Percentiles rank a stretch among this genome's conserved stretches.
Evolutionary conservation across 352 stramenopile species (phyloP).

Genomic region (Blastocystis sp.): DNA sequence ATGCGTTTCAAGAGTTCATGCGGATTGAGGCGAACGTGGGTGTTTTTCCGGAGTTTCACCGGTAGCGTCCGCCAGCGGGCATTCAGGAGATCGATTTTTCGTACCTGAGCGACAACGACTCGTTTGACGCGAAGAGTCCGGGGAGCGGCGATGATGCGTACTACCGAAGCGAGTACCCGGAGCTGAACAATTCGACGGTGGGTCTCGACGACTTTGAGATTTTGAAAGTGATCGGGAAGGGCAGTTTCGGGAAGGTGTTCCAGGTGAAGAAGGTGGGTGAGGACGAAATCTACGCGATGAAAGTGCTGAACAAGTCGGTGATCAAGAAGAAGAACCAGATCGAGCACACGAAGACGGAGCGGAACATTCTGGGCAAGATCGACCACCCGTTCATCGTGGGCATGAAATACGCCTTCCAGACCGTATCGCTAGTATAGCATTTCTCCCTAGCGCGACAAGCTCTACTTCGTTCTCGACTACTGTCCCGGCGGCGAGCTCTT

Average conservation of each 20-base stretch:
- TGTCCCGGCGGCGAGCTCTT: slow-evolving; percentile 87
- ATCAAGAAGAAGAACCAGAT: slow-evolving; percentile 97
- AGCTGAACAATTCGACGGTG: slow-evolving; percentile 65
- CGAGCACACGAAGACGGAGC: slow-evolving; percentile 94
- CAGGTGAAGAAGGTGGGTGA: slow-evolving; percentile 79
- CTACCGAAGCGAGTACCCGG: slow-evolving; percentile 27
- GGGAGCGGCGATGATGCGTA: slow-evolving; percentile 26
- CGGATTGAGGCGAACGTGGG: slow-evolving; percentile 27
- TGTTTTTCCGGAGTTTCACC: not conserved
- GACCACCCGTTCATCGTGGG: slow-evolving; percentile 68
- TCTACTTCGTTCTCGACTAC: slow-evolving; percentile 96
- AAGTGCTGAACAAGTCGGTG: slow-evolving; percentile 94
- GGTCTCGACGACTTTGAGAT: slow-evolving; percentile 82
- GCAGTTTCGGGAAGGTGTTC: slow-evolving; percentile 70
- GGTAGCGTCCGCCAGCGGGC: slow-evolving; percentile 9
- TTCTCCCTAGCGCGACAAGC: slow-evolving; percentile 67
- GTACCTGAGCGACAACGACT: slow-evolving; percentile 39
- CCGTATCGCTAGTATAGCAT: slow-evolving; percentile 56
- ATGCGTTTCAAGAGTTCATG: slow-evolving; percentile 57
- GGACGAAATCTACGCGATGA: slow-evolving; percentile 88
- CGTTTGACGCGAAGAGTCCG: not conserved
- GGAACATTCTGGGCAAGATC: slow-evolving; percentile 75
- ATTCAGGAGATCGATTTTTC: slow-evolving; percentile 56
- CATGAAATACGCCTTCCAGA: slow-evolving; percentile 87
- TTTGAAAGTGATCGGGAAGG: slow-evolving; percentile 89